Base-by-base conservation (phyloP, 192 early-diverging fungal genomes). In the Coemansia sp. region DNA sequence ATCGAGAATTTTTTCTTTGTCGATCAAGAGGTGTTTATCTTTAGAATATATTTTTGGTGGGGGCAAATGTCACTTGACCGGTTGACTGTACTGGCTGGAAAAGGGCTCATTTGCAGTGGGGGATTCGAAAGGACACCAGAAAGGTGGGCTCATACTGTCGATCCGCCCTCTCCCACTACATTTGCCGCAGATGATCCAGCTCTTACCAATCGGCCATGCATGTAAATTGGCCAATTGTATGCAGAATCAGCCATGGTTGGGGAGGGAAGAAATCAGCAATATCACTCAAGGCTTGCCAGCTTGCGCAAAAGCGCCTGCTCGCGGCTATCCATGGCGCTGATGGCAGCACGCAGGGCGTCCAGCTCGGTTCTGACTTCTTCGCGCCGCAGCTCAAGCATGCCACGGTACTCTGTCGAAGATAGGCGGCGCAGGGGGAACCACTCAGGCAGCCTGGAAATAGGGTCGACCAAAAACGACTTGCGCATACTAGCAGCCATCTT, bases 361-460 rank as follows among this genome's bases (percentile, higher is more conserved):
- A 76, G 63, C 37, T 78, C 66, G 1, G 23, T 48, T 5, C 55
- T 12, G 20, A 78, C 61, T 55, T 69, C 68, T 16, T 69, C 66
- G 0, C 45, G 45, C 21, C 72, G 66, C 18, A 62, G 36, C 23
- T 50, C 68, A 50, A 90, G 63, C n/a, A 85, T 85, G 0, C 66
- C 61, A 34, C 86, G 84, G 66, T 90, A 90, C 28, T 90, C 89
- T 18, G 85, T 84, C 1, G 84, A 75, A 34, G 85, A 82, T 39
- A 89, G 69, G 35, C 85, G 69, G 26, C 86, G 85, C 25, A 90
- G 62, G 2, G 89, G 89, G 25, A 85, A 88, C 86, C 86, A 88
- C 16, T 73, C 65, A 16, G 86, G 86, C 39, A 86, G 75, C 58
- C 73, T 20, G 9, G 86, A 64, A 16, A 87, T 79, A 0, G 70